phyloP scores from a whole-genome alignment of 192 early-diverging fungal genomes.

The Helicostylum pulchrum region DNA sequence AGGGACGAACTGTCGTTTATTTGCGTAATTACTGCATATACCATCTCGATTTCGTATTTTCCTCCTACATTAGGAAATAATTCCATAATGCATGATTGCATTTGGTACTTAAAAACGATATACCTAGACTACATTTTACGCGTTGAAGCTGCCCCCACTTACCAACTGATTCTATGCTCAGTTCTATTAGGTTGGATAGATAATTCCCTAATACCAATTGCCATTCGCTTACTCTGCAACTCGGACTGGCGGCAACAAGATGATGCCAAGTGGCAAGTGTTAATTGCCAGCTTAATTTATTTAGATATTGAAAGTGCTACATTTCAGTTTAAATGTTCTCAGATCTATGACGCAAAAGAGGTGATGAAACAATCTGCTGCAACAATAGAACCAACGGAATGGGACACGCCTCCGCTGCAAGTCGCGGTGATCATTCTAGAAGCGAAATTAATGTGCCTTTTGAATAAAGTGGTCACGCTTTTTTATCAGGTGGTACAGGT shows the following conservation, averaged over 20 bases:
- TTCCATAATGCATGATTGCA: background rate
- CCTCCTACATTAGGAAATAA: background rate
- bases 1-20: background rate
- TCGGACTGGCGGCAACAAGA: background rate
- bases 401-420: background rate
- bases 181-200: slow-evolving; percentile 14
- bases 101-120: background rate
- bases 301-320: slow-evolving; percentile 20
- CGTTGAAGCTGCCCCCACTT: background rate
- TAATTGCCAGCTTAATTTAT: slow-evolving; percentile 14
- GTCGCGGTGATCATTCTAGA: slow-evolving; percentile 7
- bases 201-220: slow-evolving; percentile 3
- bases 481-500: slow-evolving; percentile 15
- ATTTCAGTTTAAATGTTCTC: slow-evolving; percentile 8
- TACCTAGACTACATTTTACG: background rate
- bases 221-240: background rate
- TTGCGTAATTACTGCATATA: slow-evolving; percentile 10
- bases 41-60: slow-evolving; percentile 3
- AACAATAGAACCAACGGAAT: background rate
- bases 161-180: slow-evolving; percentile 6
- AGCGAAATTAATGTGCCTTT: slow-evolving; percentile 13
- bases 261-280: background rate
- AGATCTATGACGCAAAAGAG: background rate
- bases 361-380: too few species aligned
- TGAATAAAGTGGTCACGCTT: slow-evolving; percentile 8